phyloP scores from a whole-genome alignment of 2,329 filamentous ascomycete species.

The Teratosphaeria destructans region DNA sequence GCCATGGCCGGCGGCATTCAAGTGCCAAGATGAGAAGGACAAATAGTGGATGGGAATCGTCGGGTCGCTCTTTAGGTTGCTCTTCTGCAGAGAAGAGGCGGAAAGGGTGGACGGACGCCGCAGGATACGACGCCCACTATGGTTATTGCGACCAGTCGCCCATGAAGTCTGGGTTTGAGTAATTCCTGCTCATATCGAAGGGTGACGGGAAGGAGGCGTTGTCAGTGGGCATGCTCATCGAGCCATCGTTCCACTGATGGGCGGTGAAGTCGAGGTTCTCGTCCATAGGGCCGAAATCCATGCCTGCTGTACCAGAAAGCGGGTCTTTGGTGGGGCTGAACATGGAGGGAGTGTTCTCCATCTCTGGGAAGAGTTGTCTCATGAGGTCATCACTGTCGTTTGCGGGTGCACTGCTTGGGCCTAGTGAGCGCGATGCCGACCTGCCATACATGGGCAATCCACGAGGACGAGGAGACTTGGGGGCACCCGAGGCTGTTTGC shows the following conservation, averaged over 20 bases:
- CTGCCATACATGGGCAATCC: slow-evolving; percentile 9
- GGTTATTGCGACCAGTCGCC: slow-evolving; percentile 21
- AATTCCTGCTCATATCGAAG: slow-evolving; percentile 21
- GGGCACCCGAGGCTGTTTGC: slow-evolving; percentile 7
- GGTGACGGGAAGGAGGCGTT: slow-evolving; percentile 13
- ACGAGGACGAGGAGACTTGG: slow-evolving; percentile 5
- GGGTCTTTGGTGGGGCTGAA: slow-evolving; percentile 8
- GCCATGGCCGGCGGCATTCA: not conserved
- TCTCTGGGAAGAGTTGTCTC: slow-evolving; percentile 23
- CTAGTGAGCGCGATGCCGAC: slow-evolving; percentile 19
- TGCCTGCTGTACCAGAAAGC: slow-evolving; percentile 4
- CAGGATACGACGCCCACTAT: slow-evolving; percentile 4
- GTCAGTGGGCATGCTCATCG: slow-evolving; percentile 21
- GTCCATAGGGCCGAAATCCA: slow-evolving; percentile 12
- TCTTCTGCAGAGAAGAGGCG: not conserved
- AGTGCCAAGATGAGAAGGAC: not conserved
- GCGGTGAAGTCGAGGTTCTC: slow-evolving; percentile 14
- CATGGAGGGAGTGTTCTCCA: slow-evolving; percentile 15
- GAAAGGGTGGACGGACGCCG: slow-evolving; percentile 5
- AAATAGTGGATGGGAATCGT: not conserved
- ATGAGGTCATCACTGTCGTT: slow-evolving; percentile 18
- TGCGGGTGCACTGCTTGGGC: slow-evolving; percentile 16
- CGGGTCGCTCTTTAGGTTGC: not conserved
- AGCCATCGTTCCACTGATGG: slow-evolving; percentile 25
- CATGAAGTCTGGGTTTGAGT: slow-evolving; percentile 14